Conservation (phyloP, 306 rosid species). For the Purshia tridentata region DNA sequence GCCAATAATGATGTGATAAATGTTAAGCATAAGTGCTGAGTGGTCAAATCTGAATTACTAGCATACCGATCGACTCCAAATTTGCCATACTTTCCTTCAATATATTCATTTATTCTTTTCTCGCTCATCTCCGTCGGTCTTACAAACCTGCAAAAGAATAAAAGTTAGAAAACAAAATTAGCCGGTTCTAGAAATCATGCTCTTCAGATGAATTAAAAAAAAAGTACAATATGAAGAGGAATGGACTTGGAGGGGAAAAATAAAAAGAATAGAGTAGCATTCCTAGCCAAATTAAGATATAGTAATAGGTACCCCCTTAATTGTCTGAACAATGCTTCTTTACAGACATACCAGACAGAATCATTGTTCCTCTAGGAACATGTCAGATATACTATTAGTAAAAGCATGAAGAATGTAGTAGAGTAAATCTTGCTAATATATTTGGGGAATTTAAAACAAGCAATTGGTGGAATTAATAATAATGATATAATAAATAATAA, state of each 20-base stretch:
- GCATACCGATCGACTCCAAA: conserved; percentile 86
- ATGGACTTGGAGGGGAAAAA: not conserved
- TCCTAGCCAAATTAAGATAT: not conserved
- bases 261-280: not conserved
- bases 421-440: not conserved
- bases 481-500: not conserved
- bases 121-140: conserved; percentile 79
- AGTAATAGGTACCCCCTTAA: not conserved
- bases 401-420: not conserved
- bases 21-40: conserved; percentile 17
- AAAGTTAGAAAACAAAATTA: not conserved
- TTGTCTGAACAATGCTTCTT: not conserved
- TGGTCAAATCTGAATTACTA: conserved; percentile 18
- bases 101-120: conserved; percentile 66
- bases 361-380: not conserved
- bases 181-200: not conserved
- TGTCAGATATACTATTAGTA: not conserved
- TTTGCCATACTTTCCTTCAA: conserved; percentile 89
- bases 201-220: not conserved
- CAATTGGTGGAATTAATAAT: not conserved
- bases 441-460: not conserved
- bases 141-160: conserved; percentile 66
- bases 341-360: not conserved
- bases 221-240: not conserved
- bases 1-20: conserved; percentile 18